phyloP scores from a whole-genome alignment of 116 monocot genomes.

The Posidonia oceanica region DNA sequence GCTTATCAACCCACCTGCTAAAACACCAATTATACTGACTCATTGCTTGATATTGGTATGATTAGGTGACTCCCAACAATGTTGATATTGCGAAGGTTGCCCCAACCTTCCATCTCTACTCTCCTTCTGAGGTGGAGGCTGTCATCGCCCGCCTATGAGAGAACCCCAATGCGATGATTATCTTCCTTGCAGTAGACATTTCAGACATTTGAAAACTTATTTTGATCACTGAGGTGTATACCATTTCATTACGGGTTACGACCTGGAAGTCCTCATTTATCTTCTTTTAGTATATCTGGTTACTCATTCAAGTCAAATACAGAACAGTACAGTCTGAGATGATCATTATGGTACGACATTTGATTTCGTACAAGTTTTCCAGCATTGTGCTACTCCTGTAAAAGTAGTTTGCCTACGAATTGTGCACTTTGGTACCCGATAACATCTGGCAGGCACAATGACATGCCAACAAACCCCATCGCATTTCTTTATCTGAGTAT shows the following conservation, averaged over 20 bases:
- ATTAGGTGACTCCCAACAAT: conserved; percentile 79
- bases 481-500: not conserved
- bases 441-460: not conserved
- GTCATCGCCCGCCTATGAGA: conserved; percentile 62
- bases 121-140: conserved; percentile 69
- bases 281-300: no score
- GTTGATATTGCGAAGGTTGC: conserved; percentile 89
- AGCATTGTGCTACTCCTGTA: not conserved
- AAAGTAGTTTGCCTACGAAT: not conserved
- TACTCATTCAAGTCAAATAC: not conserved
- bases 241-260: no score
- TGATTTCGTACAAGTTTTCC: not conserved
- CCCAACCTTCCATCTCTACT: conserved; percentile 77
- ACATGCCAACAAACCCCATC: not conserved
- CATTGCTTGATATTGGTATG: conserved; percentile 1
- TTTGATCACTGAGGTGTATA: not conserved
- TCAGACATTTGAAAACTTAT: not conserved
- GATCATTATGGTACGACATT: not conserved
- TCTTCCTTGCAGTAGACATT: not conserved
- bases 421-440: not conserved
- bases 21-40: not conserved
- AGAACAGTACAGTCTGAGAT: not conserved
- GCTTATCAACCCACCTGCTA: not conserved
- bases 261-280: no score
- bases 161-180: not conserved